Conservation (phyloP, 345 rosid species). For the Physaria fendleri region DNA sequence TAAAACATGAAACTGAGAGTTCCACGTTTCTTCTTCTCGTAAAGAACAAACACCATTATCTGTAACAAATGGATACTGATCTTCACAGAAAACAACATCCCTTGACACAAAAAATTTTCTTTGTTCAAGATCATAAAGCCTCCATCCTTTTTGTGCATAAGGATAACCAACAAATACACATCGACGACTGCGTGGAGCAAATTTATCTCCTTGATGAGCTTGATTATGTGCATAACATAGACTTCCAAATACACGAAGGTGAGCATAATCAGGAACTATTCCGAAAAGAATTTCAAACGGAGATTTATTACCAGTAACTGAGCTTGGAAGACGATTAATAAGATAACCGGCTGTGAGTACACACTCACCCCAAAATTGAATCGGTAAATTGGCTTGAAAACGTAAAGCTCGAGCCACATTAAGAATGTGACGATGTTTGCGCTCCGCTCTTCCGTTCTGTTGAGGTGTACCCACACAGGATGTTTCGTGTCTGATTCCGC, state of each 20-base stretch:
- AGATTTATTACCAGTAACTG: fast-evolving
- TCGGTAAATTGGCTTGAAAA: background rate
- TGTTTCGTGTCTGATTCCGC: background rate
- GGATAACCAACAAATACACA: background rate
- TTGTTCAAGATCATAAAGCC: background rate
- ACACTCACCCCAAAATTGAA: background rate
- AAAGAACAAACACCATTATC: no score
- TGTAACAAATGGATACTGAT: background rate
- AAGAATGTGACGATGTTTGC: background rate
- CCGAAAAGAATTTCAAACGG: background rate
- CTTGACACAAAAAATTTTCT: background rate
- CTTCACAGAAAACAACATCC: background rate
- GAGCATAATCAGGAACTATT: background rate
- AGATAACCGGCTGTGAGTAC: background rate
- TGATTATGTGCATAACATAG: background rate
- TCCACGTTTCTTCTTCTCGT: no score
- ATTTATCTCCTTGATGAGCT: background rate
- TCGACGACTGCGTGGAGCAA: background rate
- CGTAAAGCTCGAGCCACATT: background rate
- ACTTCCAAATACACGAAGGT: background rate
- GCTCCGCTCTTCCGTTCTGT: background rate
- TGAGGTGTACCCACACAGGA: background rate
- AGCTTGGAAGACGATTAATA: background rate
- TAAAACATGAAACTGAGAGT: no score
- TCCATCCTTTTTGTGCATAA: background rate